phyloP scores from a whole-genome alignment of 2,329 filamentous ascomycete species.

The Aureobasidium sp. region DNA sequence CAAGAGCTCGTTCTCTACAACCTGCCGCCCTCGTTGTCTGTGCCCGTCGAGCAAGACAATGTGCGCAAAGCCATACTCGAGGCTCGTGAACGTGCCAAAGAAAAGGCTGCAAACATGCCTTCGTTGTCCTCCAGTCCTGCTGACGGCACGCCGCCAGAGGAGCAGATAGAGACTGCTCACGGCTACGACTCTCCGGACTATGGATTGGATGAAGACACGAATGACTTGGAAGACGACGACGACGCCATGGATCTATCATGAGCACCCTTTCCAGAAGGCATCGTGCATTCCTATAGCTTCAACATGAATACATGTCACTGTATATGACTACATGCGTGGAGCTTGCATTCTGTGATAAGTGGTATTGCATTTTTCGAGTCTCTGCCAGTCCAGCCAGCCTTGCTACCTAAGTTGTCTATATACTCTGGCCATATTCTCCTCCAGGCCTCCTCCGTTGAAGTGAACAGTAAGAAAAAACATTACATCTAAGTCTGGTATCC shows the following conservation, averaged over 20 bases:
- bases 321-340: no score
- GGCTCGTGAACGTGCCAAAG: conserved; percentile 60
- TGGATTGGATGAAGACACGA: conserved; percentile 18
- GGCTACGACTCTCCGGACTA: conserved; percentile 18
- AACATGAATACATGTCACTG: no score
- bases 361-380: neutral
- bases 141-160: conserved; percentile 8
- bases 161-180: conserved; percentile 27
- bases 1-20: conserved; percentile 71
- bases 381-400: conserved; percentile 9
- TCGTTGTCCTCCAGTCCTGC: neutral
- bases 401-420: conserved; percentile 14
- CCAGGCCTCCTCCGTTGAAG: neutral
- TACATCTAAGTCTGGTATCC: conserved; percentile 7
- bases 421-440: neutral
- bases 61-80: conserved; percentile 81
- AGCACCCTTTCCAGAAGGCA: neutral
- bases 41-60: conserved; percentile 65
- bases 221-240: conserved; percentile 37
- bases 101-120: conserved; percentile 34
- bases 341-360: neutral
- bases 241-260: conserved; percentile 58
- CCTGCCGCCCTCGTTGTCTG: conserved; percentile 67
- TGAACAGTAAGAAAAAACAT: neutral
- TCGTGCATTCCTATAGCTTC: no score